Evolutionary conservation across 2,329 filamentous ascomycete genomes (phyloP).

Genomic region (Fusarium sororula): DNA sequence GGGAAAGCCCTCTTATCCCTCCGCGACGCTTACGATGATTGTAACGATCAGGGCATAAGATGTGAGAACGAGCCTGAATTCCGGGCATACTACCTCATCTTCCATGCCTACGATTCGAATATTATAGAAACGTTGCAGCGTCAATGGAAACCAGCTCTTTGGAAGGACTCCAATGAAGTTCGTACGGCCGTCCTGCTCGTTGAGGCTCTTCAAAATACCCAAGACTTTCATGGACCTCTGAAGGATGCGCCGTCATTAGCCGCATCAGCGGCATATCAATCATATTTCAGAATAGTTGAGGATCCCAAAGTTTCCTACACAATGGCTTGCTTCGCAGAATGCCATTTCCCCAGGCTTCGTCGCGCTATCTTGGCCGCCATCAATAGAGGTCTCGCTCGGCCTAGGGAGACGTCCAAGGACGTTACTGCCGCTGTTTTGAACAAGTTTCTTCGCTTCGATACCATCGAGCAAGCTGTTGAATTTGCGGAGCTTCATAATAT

Average conservation of each 20-base stretch:
- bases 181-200: constrained; percentile 69
- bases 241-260: constrained; percentile 59
- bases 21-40: constrained; percentile 73
- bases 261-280: constrained; percentile 59
- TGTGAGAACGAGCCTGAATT: constrained; percentile 74
- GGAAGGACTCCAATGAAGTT: constrained; percentile 65
- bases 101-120: constrained; percentile 67
- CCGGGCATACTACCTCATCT: constrained; percentile 70
- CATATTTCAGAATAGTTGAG: constrained; percentile 69
- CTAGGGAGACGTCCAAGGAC: constrained; percentile 66
- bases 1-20: constrained; percentile 72
- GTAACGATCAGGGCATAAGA: constrained; percentile 63
- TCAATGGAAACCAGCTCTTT: constrained; percentile 65
- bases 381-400: constrained; percentile 63
- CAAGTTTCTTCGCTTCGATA: constrained; percentile 71
- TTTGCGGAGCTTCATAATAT: constrained; percentile 70
- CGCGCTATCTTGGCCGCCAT: constrained; percentile 66
- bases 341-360: constrained; percentile 70
- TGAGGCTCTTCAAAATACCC: constrained; percentile 67
- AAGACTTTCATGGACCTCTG: constrained; percentile 66
- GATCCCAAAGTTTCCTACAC: constrained; percentile 69
- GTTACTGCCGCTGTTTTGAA: constrained; percentile 67
- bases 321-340: constrained; percentile 75
- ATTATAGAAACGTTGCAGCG: constrained; percentile 63
- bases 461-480: constrained; percentile 70